Evolutionary conservation across 2,329 filamentous ascomycete species (phyloP).

Genomic region (Didymella exigua): DNA sequence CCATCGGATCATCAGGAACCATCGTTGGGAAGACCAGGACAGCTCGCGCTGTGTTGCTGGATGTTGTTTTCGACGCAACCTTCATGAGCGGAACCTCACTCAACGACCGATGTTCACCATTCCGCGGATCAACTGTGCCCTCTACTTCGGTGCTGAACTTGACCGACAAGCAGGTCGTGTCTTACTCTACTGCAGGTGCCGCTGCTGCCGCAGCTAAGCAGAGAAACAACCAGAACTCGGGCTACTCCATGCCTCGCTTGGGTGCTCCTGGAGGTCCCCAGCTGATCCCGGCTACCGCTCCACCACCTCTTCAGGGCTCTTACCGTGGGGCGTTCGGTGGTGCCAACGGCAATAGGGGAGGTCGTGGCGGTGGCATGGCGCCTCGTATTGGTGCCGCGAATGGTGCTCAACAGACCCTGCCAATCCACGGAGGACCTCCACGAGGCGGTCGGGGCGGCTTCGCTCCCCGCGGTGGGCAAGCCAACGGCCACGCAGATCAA

Average conservation of each 20-base stretch:
- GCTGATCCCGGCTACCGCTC: conserved; percentile 60
- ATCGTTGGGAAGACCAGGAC: conserved; percentile 95
- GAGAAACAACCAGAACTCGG: conserved; percentile 54
- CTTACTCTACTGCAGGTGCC: conserved; percentile 63
- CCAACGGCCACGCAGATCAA: conserved; percentile 34
- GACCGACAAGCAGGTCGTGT: conserved; percentile 79
- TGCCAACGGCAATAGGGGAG: conserved; percentile 46
- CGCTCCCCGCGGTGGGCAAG: conserved; percentile 42
- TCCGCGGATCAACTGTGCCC: conserved; percentile 91
- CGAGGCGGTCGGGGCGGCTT: conserved; percentile 48
- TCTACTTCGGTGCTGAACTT: conserved; percentile 89
- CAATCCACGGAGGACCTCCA: conserved; percentile 48
- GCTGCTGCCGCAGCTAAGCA: conserved; percentile 63
- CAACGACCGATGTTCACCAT: conserved; percentile 86
- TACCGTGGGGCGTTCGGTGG: conserved; percentile 64
- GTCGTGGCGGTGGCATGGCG: conserved; percentile 49
- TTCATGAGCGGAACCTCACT: conserved; percentile 98
- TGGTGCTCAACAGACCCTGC: conserved; percentile 39
- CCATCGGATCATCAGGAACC: conserved; percentile 87
- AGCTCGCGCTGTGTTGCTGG: conserved; percentile 78
- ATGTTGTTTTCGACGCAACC: conserved; percentile 89
- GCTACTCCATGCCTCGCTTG: conserved; percentile 61
- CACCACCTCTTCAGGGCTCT: conserved; percentile 63
- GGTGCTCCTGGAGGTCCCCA: conserved; percentile 66
- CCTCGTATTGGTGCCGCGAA: conserved; percentile 39